phyloP scores from a whole-genome alignment of 164 flowering plant genomes.

The Cinnamomum chago region DNA sequence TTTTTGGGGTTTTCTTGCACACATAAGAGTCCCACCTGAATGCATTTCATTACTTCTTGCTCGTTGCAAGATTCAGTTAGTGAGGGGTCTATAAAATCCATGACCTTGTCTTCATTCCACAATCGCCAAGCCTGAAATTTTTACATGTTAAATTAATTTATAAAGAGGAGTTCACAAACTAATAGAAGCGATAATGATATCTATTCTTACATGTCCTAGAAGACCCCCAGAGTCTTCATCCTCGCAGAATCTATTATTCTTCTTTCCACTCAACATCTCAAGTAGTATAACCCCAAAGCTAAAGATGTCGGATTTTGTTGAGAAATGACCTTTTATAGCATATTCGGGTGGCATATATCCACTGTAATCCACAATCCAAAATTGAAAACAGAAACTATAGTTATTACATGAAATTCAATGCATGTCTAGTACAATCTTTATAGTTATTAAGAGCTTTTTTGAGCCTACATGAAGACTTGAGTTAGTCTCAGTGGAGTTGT shows the following conservation, averaged over 20 bases:
- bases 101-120: not conserved
- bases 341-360: conserved; percentile 63
- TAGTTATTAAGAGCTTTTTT: not conserved
- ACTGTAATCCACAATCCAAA: conserved; percentile 20
- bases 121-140: not conserved
- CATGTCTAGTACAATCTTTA: not conserved
- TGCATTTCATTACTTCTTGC: not conserved
- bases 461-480: not conserved
- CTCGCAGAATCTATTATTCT: conserved; percentile 33
- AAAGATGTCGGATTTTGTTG: conserved; percentile 47
- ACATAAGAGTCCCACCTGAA: not conserved
- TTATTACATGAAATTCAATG: too few relatives aligned
- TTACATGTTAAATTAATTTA: not conserved
- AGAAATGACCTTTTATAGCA: conserved; percentile 41
- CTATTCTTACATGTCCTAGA: not conserved
- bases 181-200: not conserved
- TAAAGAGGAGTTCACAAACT: not conserved
- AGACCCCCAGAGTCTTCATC: conserved; percentile 10
- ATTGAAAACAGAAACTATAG: not conserved
- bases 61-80: not conserved
- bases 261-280: conserved; percentile 46
- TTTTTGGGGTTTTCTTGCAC: conserved; percentile 1
- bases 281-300: conserved; percentile 49
- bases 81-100: not conserved
- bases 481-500: not conserved